Conservation (phyloP, 352 stramenopile genomes). For the Phytophthora sojae region DNA sequence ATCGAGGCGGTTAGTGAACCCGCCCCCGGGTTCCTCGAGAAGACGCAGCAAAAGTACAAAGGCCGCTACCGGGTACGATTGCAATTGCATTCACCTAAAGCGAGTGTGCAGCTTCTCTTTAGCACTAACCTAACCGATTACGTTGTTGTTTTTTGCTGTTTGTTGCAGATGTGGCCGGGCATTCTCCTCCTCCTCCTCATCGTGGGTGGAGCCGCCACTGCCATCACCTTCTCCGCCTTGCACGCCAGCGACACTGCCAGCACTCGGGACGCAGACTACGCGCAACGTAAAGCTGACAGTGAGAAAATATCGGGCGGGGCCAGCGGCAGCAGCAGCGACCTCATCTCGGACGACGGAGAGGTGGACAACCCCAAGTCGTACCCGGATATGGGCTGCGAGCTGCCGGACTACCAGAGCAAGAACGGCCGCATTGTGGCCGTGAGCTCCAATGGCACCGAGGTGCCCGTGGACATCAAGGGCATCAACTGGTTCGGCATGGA, state of each 20-base stretch:
- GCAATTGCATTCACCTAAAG: neutral
- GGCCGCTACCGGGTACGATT: conserved; percentile 53
- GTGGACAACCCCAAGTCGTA: conserved; percentile 83
- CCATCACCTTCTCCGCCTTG: conserved; percentile 41
- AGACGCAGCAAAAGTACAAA: conserved; percentile 55
- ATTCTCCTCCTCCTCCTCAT: conserved; percentile 49
- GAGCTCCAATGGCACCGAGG: conserved; percentile 63
- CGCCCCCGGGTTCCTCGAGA: conserved; percentile 16
- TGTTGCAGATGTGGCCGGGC: conserved; percentile 51
- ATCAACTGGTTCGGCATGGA: conserved; percentile 87
- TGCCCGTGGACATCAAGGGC: conserved; percentile 63
- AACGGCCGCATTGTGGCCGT: conserved; percentile 68
- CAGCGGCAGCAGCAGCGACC: conserved; percentile 42
- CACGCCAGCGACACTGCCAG: conserved; percentile 25
- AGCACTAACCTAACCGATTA: neutral
- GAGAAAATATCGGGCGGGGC: conserved; percentile 27
- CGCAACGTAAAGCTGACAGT: conserved; percentile 33
- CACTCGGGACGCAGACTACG: conserved; percentile 33
- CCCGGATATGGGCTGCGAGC: conserved; percentile 62
- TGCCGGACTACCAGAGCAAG: conserved; percentile 78
- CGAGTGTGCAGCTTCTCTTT: conserved; percentile 5
- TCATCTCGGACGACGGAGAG: conserved; percentile 71
- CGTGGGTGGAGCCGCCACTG: conserved; percentile 36
- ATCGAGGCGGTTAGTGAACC: conserved; percentile 50
- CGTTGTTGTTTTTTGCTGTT: conserved; percentile 2